Evolutionary conservation across 2,329 filamentous ascomycete species (phyloP).

Genomic region (Fusarium xylarioides): DNA sequence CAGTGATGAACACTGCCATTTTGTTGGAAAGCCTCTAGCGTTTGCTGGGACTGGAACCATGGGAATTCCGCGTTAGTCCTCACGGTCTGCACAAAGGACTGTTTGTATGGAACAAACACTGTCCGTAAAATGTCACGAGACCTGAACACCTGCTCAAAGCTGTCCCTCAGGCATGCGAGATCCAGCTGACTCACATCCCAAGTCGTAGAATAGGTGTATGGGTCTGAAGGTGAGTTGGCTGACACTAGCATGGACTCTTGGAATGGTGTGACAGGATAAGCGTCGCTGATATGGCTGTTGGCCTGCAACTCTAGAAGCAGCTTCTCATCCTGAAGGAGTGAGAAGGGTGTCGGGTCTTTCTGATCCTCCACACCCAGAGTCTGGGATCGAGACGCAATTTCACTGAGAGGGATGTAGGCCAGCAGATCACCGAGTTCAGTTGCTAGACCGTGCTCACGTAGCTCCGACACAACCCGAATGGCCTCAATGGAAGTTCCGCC

Average conservation of each 20-base stretch:
- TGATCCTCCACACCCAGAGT: background rate
- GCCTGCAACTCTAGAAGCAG: background rate
- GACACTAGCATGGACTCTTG: slow-evolving; percentile 34
- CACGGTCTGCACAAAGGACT: background rate
- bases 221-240: background rate
- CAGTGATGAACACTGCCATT: background rate
- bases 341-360: slow-evolving; percentile 17
- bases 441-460: slow-evolving; percentile 4
- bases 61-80: background rate
- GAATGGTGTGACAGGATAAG: slow-evolving; percentile 37
- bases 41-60: background rate
- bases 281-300: slow-evolving; percentile 13
- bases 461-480: background rate
- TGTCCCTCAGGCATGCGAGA: background rate
- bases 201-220: slow-evolving; percentile 29
- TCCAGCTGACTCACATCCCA: slow-evolving; percentile 25
- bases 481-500: slow-evolving; percentile 21
- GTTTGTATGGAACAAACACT: slow-evolving; percentile 18
- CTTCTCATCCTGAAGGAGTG: slow-evolving; percentile 4
- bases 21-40: background rate
- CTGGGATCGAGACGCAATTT: background rate
- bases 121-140: slow-evolving; percentile 26
- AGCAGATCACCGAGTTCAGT: slow-evolving; percentile 3
- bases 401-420: background rate
- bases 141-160: slow-evolving; percentile 21